phyloP scores from a whole-genome alignment of 228 moss, liverwort and hornwort species.

The Sphagnum fallax region DNA sequence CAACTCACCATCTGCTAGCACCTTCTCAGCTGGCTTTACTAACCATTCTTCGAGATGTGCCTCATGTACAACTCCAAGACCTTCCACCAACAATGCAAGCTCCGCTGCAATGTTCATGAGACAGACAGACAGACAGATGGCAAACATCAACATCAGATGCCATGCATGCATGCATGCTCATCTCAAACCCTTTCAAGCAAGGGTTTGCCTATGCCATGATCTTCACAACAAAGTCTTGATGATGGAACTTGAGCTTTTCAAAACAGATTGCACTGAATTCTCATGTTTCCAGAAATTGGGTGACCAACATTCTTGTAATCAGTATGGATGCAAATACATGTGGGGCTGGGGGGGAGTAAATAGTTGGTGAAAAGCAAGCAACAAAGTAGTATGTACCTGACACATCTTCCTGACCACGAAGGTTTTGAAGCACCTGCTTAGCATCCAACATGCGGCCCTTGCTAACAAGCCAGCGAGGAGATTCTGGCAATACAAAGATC shows the following conservation, averaged over 20 bases:
- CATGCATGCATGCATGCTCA: too few relatives aligned
- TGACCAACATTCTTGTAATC: neutral
- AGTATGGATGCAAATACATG: neutral
- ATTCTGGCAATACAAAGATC: constrained; percentile 64
- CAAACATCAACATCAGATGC: neutral
- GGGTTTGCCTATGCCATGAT: too few relatives aligned
- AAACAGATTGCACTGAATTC: neutral
- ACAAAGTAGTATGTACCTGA: constrained; percentile 37
- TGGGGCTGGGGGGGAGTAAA: neutral
- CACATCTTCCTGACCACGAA: constrained; percentile 69
- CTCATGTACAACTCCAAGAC: constrained; percentile 60
- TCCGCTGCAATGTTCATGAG: constrained; percentile 44
- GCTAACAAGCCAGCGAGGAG: constrained; percentile 91
- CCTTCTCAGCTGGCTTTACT: constrained; percentile 71
- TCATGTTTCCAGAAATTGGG: neutral
- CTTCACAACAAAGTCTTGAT: neutral
- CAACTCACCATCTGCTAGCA: constrained; percentile 27
- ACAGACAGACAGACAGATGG: neutral
- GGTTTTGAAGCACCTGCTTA: constrained; percentile 62
- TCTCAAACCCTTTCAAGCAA: too few relatives aligned
- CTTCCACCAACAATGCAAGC: constrained; percentile 84
- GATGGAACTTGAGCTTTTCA: neutral
- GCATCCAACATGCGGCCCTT: constrained; percentile 96
- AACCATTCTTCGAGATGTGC: constrained; percentile 80
- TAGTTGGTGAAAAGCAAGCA: neutral